Evolutionary conservation across 2,329 filamentous ascomycete species (phyloP).

Genomic region (Phyllosticta citrichinensis): DNA sequence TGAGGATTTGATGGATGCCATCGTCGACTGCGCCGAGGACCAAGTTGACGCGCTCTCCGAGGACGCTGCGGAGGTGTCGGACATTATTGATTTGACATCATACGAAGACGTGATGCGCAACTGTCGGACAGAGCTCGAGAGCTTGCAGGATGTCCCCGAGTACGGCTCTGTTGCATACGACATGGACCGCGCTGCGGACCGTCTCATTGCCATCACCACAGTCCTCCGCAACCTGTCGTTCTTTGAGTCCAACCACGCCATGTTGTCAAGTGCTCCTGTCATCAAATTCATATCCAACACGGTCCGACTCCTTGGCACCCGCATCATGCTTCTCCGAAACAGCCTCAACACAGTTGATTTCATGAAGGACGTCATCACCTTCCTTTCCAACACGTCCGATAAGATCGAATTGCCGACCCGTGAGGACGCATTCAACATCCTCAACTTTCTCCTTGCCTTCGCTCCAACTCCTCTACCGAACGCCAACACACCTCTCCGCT

Average conservation of each 20-base stretch:
- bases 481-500: conserved; percentile 49
- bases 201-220: conserved; percentile 80
- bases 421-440: conserved; percentile 75
- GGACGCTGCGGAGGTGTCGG: conserved; percentile 73
- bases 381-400: conserved; percentile 80
- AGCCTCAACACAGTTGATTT: conserved; percentile 84
- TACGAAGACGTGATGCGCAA: conserved; percentile 82
- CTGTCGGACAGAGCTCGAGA: conserved; percentile 64
- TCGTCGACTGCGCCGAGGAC: conserved; percentile 85
- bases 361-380: conserved; percentile 88
- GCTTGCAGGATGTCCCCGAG: conserved; percentile 59
- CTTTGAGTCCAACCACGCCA: conserved; percentile 61
- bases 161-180: conserved; percentile 73
- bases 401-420: conserved; percentile 71
- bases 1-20: conserved; percentile 77
- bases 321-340: conserved; percentile 73
- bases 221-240: conserved; percentile 92
- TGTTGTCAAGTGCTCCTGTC: conserved; percentile 66
- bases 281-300: conserved; percentile 76
- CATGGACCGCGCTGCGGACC: conserved; percentile 76
- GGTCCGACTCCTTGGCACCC: conserved; percentile 79
- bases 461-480: conserved; percentile 67
- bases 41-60: conserved; percentile 79
- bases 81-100: conserved; percentile 69
- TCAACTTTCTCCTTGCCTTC: conserved; percentile 87